These are phyloP conservation scores for Castanea sativa DNA, from an alignment of 306 rosid genomes.

Conservation along the genomic window DNA sequence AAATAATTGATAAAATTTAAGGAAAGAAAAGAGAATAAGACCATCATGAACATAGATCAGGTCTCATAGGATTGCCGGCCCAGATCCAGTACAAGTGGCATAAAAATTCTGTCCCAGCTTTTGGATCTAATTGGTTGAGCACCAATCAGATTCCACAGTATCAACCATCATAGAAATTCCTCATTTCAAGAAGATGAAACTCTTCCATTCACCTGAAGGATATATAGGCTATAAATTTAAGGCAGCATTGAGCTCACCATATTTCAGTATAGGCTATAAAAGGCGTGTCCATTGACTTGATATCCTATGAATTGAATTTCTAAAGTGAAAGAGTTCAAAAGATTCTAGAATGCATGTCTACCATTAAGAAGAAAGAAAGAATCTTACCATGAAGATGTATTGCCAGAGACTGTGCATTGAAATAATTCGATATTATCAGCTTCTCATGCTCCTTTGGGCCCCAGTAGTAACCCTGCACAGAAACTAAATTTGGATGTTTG, in stretches of 20 bases:
- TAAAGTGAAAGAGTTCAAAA: neutral
- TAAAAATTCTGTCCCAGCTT: neutral
- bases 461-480: constrained; percentile 68
- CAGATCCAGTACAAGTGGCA: neutral
- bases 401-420: constrained; percentile 69
- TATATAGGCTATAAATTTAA: neutral
- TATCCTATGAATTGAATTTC: neutral
- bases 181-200: neutral
- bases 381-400: constrained; percentile 64
- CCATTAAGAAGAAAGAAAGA: constrained; percentile 2
- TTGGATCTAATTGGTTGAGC: neutral
- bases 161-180: neutral
- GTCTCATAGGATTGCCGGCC: neutral
- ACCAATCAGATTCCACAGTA: neutral
- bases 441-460: constrained; percentile 77
- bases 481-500: constrained; percentile 69
- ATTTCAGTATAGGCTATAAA: neutral
- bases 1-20: neutral
- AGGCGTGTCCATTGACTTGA: neutral
- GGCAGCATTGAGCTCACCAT: neutral
- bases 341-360: constrained; percentile 2
- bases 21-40: neutral
- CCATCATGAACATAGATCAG: neutral
- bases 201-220: neutral
- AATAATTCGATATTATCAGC: constrained; percentile 55